These are phyloP conservation scores for Collybia sordida DNA, from an alignment of 768 basidiomycete genomes.

Conservation along the genomic window DNA sequence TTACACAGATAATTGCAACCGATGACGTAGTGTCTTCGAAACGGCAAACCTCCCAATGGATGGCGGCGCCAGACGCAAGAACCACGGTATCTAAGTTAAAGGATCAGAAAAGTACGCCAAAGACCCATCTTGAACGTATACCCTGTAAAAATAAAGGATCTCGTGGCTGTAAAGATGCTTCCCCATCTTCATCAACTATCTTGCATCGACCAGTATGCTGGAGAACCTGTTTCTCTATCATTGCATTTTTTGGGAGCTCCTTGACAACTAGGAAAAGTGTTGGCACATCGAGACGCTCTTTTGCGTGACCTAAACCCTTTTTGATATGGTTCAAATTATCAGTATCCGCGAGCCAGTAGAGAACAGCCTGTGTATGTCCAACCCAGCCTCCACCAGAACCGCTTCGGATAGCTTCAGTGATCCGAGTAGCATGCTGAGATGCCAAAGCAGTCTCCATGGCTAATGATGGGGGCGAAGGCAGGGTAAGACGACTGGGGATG, in stretches of 20 bases:
- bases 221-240: conserved; percentile 75
- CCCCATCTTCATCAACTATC: conserved; percentile 45
- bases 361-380: conserved; percentile 59
- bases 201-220: conserved; percentile 64
- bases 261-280: conserved; percentile 63
- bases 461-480: conserved; percentile 62
- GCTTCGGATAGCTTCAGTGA: conserved; percentile 58
- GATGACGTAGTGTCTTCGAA: conserved; percentile 40
- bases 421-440: conserved; percentile 76
- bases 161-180: conserved; percentile 21
- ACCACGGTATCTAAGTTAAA: conserved; percentile 2
- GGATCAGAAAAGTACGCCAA: neutral
- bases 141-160: conserved; percentile 42
- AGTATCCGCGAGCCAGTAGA: conserved; percentile 68
- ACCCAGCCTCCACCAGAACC: conserved; percentile 57
- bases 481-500: conserved; percentile 66
- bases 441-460: conserved; percentile 69
- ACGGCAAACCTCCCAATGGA: conserved; percentile 51
- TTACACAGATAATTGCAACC: conserved; percentile 45
- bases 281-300: conserved; percentile 25
- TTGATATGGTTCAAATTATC: conserved; percentile 39
- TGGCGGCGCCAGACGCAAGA: conserved; percentile 5
- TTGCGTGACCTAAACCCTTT: conserved; percentile 28
- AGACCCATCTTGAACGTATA: conserved; percentile 14
- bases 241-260: conserved; percentile 68